Evolutionary conservation across 805 yeast genomes (phyloP).

Genomic region (Yarrowia divulgata): DNA sequence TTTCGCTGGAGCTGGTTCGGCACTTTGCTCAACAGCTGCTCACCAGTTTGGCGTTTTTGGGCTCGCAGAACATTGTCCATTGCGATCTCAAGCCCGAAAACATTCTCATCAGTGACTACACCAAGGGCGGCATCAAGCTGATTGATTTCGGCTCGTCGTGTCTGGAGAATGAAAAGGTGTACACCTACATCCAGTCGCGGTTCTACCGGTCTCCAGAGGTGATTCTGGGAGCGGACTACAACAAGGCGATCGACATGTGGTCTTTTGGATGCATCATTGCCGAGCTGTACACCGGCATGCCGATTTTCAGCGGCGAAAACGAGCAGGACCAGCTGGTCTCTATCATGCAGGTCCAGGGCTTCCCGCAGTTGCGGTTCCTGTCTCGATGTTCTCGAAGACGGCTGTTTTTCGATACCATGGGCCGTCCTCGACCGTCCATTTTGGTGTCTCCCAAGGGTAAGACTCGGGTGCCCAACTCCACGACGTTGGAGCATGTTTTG

Average conservation of each 20-base stretch:
- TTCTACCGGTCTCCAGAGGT: conserved; percentile 97
- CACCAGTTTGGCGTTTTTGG: conserved; percentile 66
- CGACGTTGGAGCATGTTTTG: conserved; percentile 45
- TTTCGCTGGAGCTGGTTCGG: conserved; percentile 49
- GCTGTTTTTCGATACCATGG: conserved; percentile 52
- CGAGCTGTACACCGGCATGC: conserved; percentile 89
- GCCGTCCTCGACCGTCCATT: conserved; percentile 47
- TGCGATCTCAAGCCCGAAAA: conserved; percentile 91
- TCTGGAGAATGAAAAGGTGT: conserved; percentile 75
- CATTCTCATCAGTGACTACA: conserved; percentile 62
- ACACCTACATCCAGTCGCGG: conserved; percentile 93
- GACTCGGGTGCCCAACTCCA: conserved; percentile 45
- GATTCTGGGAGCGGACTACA: conserved; percentile 86
- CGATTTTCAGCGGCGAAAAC: conserved; percentile 93
- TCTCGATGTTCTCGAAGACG: conserved; percentile 50
- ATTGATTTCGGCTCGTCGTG: conserved; percentile 78
- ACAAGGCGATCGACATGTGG: conserved; percentile 96
- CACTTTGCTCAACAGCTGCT: conserved; percentile 63
- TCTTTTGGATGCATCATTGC: conserved; percentile 97
- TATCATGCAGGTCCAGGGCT: conserved; percentile 88
- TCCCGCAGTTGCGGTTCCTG: conserved; percentile 64
- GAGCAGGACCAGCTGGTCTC: conserved; percentile 89
- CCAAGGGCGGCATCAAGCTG: conserved; percentile 62
- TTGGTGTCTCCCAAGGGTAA: conserved; percentile 45
- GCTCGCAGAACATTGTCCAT: conserved; percentile 66